Evolutionary conservation across 352 stramenopile genomes (phyloP), one percentile per base, ranked within the genome.

Genomic region (Pythium utonaiense): DNA sequence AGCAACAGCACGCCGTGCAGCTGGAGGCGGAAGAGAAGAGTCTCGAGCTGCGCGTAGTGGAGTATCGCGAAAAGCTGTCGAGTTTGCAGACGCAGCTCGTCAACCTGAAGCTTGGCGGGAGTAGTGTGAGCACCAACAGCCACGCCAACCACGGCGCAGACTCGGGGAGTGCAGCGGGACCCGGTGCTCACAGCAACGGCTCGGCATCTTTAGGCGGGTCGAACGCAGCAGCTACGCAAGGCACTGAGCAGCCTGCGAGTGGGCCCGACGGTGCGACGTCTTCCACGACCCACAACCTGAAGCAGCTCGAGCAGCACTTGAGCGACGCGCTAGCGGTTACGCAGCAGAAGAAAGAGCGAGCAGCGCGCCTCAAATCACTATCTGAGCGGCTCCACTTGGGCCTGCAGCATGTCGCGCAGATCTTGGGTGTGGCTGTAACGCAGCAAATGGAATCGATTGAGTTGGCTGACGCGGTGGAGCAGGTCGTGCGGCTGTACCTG

Each of bases 281-380:
- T 25, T 31, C 38, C 31, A 36, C 78, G 52, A 53, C 67, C 0
- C 74, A 75, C 36, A 89, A 80, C 42, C 66, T 83, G 59, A 91
- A 93, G 60, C 67, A 78, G 16, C 27, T 91, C 6, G 82, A 92
- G 61, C 82, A 86, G 60, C 76, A 87, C 44, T 64, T 92, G 24
- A 53, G 61, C 12, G 79, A 91, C 19, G 66, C 75, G 31, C 73
- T 64, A 0, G 53, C 58, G 0, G 56, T 78, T 34, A 87, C 79
- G 31, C 77, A 87, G 59, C 80, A 85, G 53, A 91, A 89, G 67
- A 89, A 86, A 33, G 80, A 91, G 60, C 79, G 81, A 27, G 75
- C 75, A 0, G 53, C 67, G 8, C 73, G 83, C 6, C 57, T 89
- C 66, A 79, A 83, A 21, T 57, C 65, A 8, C 73, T 94, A n/a